These are phyloP conservation scores for Fistulina hepatica DNA, from an alignment of 1,284 basidiomycete genomes.

Conservation along the genomic window DNA sequence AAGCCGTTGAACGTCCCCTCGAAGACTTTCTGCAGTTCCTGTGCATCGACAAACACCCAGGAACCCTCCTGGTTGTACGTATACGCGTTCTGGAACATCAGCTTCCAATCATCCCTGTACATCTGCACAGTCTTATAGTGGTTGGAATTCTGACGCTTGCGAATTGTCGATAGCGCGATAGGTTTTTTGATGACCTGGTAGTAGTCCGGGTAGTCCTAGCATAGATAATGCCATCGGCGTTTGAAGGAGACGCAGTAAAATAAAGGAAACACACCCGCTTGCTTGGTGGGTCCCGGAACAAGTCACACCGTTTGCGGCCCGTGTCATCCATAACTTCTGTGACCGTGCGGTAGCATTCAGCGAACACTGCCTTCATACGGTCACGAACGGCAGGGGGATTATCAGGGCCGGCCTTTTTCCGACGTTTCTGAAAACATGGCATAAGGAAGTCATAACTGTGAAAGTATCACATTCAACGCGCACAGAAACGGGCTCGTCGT, in stretches of 20 bases:
- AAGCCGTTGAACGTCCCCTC: conserved; percentile 49
- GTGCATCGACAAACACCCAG: conserved; percentile 89
- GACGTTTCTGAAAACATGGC: conserved; percentile 47
- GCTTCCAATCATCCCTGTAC: conserved; percentile 73
- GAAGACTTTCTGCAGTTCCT: conserved; percentile 84
- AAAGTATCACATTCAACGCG: conserved; percentile 18
- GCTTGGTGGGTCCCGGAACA: conserved; percentile 75
- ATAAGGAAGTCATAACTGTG: conserved; percentile 4
- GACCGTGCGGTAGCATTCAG: conserved; percentile 73
- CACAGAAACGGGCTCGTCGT: conserved; percentile 59
- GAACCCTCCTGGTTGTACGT: conserved; percentile 85
- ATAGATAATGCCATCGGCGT: conserved; percentile 7
- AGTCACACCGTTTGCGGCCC: conserved; percentile 71
- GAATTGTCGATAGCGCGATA: conserved; percentile 82
- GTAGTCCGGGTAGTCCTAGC: conserved; percentile 87
- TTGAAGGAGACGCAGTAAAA: conserved; percentile 1
- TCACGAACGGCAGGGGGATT: conserved; percentile 48
- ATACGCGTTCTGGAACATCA: conserved; percentile 91
- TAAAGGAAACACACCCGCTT: conserved; percentile 39
- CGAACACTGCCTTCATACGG: conserved; percentile 78
- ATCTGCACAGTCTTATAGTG: conserved; percentile 69
- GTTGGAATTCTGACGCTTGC: conserved; percentile 66
- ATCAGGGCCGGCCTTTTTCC: conserved; percentile 36
- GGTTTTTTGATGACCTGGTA: conserved; percentile 70
- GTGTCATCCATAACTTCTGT: conserved; percentile 61